A percentile compares a stretch with the other conserved stretches of the same genome.
These are phyloP conservation scores for Botrytis aclada DNA, from an alignment of 2,329 filamentous ascomycete species.

Conservation along the genomic window DNA sequence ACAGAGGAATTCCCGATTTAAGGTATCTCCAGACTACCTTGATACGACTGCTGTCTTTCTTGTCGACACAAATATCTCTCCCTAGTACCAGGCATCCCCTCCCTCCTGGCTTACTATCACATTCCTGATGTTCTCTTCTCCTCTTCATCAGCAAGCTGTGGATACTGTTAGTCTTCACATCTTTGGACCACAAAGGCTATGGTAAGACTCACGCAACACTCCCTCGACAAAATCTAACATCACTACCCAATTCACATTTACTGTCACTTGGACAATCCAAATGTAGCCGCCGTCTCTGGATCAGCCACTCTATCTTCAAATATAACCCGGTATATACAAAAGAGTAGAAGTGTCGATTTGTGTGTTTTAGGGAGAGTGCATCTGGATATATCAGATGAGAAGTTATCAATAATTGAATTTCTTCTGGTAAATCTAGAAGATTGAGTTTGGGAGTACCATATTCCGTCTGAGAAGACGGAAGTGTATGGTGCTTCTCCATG, in stretches of 20 bases:
- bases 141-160: conserved; percentile 55
- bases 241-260: conserved; percentile 56
- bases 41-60: neutral
- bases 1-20: neutral
- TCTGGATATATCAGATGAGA: conserved; percentile 65
- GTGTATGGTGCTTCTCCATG: neutral
- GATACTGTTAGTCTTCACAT: neutral
- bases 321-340: conserved; percentile 63
- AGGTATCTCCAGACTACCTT: neutral
- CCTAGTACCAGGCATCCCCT: conserved; percentile 36
- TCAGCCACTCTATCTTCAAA: conserved; percentile 67
- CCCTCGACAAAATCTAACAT: conserved; percentile 58
- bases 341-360: conserved; percentile 58
- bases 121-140: conserved; percentile 58
- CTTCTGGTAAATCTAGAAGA: conserved; percentile 51
- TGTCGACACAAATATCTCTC: conserved; percentile 14
- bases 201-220: conserved; percentile 51
- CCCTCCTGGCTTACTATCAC: conserved; percentile 42
- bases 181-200: neutral
- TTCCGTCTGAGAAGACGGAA: neutral
- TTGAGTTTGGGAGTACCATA: neutral
- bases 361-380: conserved; percentile 67
- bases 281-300: conserved; percentile 59
- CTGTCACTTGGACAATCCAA: conserved; percentile 62
- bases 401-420: conserved; percentile 64